A percentile compares a stretch with the other conserved stretches of the same genome.
Evolutionary conservation across 768 basidiomycete species (phyloP).

Genomic region (Psilocybe subaeruginosa): DNA sequence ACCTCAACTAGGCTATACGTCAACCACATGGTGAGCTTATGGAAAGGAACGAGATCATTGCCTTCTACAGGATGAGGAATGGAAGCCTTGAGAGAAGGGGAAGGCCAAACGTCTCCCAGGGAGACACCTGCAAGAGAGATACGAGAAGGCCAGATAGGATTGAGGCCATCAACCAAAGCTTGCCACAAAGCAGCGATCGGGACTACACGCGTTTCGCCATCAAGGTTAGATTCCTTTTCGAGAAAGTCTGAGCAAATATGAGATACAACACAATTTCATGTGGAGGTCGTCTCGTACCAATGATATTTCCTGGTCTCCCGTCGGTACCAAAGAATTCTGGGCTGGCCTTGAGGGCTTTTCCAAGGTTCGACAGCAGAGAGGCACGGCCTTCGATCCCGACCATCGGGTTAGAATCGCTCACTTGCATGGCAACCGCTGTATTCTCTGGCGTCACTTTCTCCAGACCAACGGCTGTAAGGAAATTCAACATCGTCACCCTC

Average conservation of each 20-base stretch:
- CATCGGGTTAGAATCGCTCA: constrained; percentile 78
- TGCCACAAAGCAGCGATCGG: constrained; percentile 82
- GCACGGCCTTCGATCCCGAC: constrained; percentile 89
- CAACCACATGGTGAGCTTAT: constrained; percentile 95
- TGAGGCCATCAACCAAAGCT: constrained; percentile 78
- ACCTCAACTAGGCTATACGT: constrained; percentile 89
- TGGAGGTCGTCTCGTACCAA: constrained; percentile 50
- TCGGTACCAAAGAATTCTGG: constrained; percentile 73
- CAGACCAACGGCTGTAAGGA: constrained; percentile 66
- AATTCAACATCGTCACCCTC: neutral
- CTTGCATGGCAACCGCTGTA: constrained; percentile 78
- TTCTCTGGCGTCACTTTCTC: constrained; percentile 60
- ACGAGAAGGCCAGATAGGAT: constrained; percentile 89
- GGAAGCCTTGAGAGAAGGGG: constrained; percentile 44
- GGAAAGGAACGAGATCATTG: constrained; percentile 87
- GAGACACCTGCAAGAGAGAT: constrained; percentile 65
- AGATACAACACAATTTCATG: neutral
- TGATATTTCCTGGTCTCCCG: constrained; percentile 80
- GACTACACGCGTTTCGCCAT: constrained; percentile 48
- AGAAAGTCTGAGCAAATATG: constrained; percentile 60
- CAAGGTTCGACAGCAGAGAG: constrained; percentile 72
- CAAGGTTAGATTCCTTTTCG: constrained; percentile 50
- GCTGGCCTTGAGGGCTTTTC: constrained; percentile 65
- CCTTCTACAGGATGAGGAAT: constrained; percentile 42
- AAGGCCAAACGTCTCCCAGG: constrained; percentile 96